Evolutionary conservation across 345 rosid species (phyloP), one percentile per base, ranked within the genome.

Genomic region (Pseudoturritis turrita): DNA sequence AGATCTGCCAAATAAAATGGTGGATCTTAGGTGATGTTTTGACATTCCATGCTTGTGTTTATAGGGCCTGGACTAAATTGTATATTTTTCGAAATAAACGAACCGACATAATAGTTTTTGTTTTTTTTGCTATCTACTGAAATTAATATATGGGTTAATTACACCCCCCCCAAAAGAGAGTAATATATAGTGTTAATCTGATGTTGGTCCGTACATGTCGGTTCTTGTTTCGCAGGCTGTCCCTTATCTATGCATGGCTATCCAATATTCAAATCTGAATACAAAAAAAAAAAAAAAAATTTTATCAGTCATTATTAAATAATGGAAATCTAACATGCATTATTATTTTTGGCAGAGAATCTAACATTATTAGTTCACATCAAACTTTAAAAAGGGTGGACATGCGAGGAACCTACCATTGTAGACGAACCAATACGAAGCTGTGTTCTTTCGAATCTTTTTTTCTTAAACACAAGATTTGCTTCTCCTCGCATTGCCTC

Each of bases 351-450:
- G 39, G 58, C n/a, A 47, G 49, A 45, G 56, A 70, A 70, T 58
- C 73, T 43, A 47, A 36, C 59, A 23, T 40, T 51, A 73, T 8
- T 46, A 46, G 33, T 65, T 64, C 71, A 65, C 65, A 65, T 65
- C 66, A 73, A 65, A 46, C 66, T 56, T 73, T 56, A 45, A 25
- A 46, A 17, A 31, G 33, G 17, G 43, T 65, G 77, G 65, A 41
- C 71, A 73, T 56, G 65, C 41, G 71, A 64, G 65, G 65, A 73
- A 64, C 71, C 65, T 64, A 55, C 43, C 62, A 40, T 37, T 50
- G 72, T 44, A 28, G 18, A 52, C 29, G 29, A 33, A 40, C 71
- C 71, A 67, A 36, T 54, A 26, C 31, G 41, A 55, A 64, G 71
- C 15, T 33, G 15, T 23, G 33, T 35, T 45, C 13, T 55, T 51